Percentiles rank a stretch among this genome's conserved stretches.
Evolutionary conservation across 805 yeast genomes (phyloP).

Genomic region (Saccharomyces paradoxus): DNA sequence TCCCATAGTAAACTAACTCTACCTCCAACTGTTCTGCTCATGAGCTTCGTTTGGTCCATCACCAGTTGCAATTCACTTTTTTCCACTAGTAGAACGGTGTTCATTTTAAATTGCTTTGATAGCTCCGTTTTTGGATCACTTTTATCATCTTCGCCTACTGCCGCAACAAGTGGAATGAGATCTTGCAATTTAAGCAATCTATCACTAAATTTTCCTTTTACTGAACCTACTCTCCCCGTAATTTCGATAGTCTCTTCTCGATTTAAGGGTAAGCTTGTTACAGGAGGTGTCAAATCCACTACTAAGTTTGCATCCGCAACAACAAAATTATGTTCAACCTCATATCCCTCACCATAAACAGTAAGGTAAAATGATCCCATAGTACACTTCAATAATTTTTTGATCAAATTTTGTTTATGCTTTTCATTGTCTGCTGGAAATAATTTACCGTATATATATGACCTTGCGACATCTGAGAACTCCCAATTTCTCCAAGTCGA

Average conservation of each 20-base stretch:
- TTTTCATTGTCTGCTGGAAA: constrained; percentile 31
- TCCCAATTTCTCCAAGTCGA: constrained; percentile 91
- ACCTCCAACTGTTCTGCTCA: constrained; percentile 10
- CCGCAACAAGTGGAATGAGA: constrained; percentile 1
- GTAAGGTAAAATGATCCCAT: constrained; percentile 21
- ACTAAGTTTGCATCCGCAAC: constrained; percentile 15
- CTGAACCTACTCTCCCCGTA: constrained; percentile 16
- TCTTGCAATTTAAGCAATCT: constrained; percentile 13
- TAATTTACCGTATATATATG: constrained; percentile 45
- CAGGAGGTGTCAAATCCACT: constrained; percentile 13
- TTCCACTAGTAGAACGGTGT: constrained; percentile 14
- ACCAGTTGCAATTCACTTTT: constrained; percentile 15
- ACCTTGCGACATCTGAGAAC: constrained; percentile 50
- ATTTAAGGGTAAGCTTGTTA: constrained; percentile 5
- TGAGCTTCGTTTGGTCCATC: constrained; percentile 11
- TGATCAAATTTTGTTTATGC: constrained; percentile 4
- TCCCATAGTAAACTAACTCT: constrained; percentile 17
- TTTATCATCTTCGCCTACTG: constrained; percentile 1
- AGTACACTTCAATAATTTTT: constrained; percentile 12
- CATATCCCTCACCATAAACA: constrained; percentile 17
- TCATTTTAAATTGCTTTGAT: constrained; percentile 12
- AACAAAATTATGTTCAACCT: constrained; percentile 21
- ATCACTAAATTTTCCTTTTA: constrained; percentile 23
- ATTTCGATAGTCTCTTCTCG: constrained; percentile 16
- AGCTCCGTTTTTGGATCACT: neutral